These are phyloP conservation scores for Fremontodendron californicum DNA, from an alignment of 345 rosid genomes.

Conservation along the genomic window DNA sequence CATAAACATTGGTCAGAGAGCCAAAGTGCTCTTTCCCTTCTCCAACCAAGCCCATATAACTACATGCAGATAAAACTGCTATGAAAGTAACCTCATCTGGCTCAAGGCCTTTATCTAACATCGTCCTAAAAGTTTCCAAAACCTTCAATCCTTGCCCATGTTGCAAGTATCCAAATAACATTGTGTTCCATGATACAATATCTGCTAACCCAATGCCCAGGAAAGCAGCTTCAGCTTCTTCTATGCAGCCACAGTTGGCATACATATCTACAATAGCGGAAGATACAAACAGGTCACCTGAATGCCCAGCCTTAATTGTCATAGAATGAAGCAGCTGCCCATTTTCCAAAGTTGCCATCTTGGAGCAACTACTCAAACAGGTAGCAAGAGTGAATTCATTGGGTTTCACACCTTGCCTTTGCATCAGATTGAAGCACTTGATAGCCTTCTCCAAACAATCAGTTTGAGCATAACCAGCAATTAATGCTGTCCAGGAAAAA, in stretches of 20 bases:
- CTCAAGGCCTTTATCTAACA: slow-evolving; percentile 31
- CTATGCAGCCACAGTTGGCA: slow-evolving; percentile 38
- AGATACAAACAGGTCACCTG: slow-evolving; percentile 23
- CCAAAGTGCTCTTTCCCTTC: slow-evolving; percentile 31
- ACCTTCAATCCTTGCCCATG: slow-evolving; percentile 36
- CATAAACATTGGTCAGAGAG: slow-evolving; percentile 22
- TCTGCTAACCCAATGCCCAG: slow-evolving; percentile 23
- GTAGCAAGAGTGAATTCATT: slow-evolving; percentile 43
- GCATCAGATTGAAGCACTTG: slow-evolving; percentile 31
- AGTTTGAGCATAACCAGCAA: slow-evolving; percentile 33
- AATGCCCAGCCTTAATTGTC: slow-evolving; percentile 30
- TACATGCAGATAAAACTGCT: slow-evolving; percentile 37
- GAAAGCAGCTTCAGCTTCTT: slow-evolving; percentile 38
- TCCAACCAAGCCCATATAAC: slow-evolving; percentile 29
- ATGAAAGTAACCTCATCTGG: slow-evolving; percentile 38
- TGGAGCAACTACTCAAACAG: slow-evolving; percentile 38
- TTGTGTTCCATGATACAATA: slow-evolving; percentile 37
- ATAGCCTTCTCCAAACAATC: slow-evolving; percentile 30
- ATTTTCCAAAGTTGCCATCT: slow-evolving; percentile 24
- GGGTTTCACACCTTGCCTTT: slow-evolving; percentile 33
- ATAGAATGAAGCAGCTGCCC: slow-evolving; percentile 39
- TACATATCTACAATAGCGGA: slow-evolving; percentile 38
- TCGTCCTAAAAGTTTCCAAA: slow-evolving; percentile 33
- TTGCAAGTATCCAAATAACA: slow-evolving; percentile 29
- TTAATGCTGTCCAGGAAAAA: slow-evolving; percentile 31